Evolutionary conservation across 2,329 filamentous ascomycete species (phyloP), one percentile per base, ranked within the genome.

Genomic region (Rutstroemia sp.): DNA sequence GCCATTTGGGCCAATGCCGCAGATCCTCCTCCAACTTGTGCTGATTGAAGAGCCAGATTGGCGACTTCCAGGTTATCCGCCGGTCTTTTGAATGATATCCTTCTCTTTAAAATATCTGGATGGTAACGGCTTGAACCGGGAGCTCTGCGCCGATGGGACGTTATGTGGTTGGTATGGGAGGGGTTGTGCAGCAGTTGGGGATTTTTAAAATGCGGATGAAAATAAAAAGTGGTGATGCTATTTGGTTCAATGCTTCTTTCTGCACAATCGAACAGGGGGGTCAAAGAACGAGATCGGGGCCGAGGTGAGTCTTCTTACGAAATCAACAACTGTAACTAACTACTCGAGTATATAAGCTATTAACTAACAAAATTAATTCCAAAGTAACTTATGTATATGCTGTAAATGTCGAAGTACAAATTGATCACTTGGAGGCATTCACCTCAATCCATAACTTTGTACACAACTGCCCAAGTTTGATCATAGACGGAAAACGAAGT

Each of bases 1-100:
- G 82, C 81, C 83, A 86, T 86, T 71, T 78, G 76, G 80, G 81
- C 82, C 80, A 79, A 81, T 79, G 79, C 82, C 78, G 77, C 76
- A 75, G 80, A 76, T 75, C 79, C 80, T 78, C 77, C 78, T 78
- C 82, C 80, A 76, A 80, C 78, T 65, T 77, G 71, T 70, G 78
- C 78, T 62, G 78, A 74, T 74, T 82, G 78, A 72, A 85, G 77
- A 66, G 67, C 79, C 83, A 86, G 80, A 71, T 73, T 84, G 81
- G 74, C 76, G 74, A 68, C 64, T 68, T 63, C 44, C 54, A 39
- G 46, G 57, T 45, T 51, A 51, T 51, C 53, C 44, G 51, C 53
- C 40, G n/a, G 23, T 19, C 17, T 42, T 42, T n/a, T 42, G 17
- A 19, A 42, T 42, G n/a, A 42, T n/a, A 42, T 42, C 12, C 30